These are phyloP conservation scores for Phytopythium mirpurense DNA, from an alignment of 352 stramenopile species.

Conservation along the genomic window DNA sequence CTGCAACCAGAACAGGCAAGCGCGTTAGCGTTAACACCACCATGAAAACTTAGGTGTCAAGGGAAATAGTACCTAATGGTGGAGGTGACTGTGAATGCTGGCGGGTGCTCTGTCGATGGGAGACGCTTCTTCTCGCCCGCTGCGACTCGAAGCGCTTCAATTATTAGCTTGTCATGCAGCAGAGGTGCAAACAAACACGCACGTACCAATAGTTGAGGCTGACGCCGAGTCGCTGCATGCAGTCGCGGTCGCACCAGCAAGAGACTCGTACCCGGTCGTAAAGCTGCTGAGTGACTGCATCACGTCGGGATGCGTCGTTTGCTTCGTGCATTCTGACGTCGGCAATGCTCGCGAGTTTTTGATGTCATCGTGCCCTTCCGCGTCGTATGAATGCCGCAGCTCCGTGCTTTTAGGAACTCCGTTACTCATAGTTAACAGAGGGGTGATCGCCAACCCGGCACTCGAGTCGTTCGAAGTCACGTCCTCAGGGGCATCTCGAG, in stretches of 20 bases:
- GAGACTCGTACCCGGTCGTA: slow-evolving; percentile 13
- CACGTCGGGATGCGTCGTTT: background rate
- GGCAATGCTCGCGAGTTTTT: background rate
- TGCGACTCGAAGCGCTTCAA: no score
- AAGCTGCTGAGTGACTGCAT: slow-evolving; percentile 26
- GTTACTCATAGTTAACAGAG: background rate
- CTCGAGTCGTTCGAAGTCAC: background rate
- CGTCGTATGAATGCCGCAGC: background rate
- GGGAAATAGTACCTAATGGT: background rate
- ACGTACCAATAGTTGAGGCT: background rate
- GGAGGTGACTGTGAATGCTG: background rate
- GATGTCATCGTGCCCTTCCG: background rate
- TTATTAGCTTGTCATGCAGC: no score
- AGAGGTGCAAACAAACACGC: no score
- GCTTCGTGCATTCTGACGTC: background rate
- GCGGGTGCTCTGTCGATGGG: no score
- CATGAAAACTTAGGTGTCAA: no score
- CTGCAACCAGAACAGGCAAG: background rate
- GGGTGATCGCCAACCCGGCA: background rate
- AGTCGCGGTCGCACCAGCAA: background rate
- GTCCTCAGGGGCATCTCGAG: background rate
- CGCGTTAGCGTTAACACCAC: background rate
- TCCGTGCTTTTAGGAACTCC: background rate
- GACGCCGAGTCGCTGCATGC: background rate
- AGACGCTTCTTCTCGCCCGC: background rate